Evolutionary conservation across 2,329 filamentous ascomycete species (phyloP).

Genomic region (Scytalidium sp.): DNA sequence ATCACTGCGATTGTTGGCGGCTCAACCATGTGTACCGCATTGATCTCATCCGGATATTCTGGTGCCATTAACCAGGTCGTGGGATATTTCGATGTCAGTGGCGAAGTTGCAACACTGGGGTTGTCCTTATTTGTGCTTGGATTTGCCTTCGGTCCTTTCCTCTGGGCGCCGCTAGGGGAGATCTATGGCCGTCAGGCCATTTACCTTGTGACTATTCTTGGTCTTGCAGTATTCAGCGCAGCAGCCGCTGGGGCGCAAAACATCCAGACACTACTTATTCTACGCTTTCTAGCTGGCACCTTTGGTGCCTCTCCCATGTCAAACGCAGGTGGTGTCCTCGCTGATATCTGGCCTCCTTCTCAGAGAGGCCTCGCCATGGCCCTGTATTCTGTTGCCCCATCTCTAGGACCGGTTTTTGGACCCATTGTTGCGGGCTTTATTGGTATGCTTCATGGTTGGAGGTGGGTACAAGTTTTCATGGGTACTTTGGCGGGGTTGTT

Average conservation of each 20-base stretch:
- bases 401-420: slow-evolving; percentile 61
- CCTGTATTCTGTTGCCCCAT: slow-evolving; percentile 62
- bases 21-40: slow-evolving; percentile 5
- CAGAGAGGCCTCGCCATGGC: slow-evolving; percentile 54
- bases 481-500: slow-evolving; percentile 59
- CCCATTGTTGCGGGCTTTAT: slow-evolving; percentile 68
- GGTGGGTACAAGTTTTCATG: slow-evolving; percentile 63
- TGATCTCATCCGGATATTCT: slow-evolving; percentile 34
- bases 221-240: slow-evolving; percentile 59
- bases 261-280: slow-evolving; percentile 55
- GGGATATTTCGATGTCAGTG: slow-evolving; percentile 37
- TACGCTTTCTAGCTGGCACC: slow-evolving; percentile 62
- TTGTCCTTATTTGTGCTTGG: slow-evolving; percentile 41
- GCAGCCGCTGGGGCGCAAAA: slow-evolving; percentile 53
- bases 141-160: slow-evolving; percentile 36
- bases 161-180: slow-evolving; percentile 36
- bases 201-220: slow-evolving; percentile 53
- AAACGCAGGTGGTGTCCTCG: slow-evolving; percentile 58
- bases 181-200: slow-evolving; percentile 56
- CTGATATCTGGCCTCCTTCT: slow-evolving; percentile 52
- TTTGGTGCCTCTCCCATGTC: slow-evolving; percentile 60
- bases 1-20: slow-evolving; percentile 45
- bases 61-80: slow-evolving; percentile 34
- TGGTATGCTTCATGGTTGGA: slow-evolving; percentile 60
- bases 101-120: slow-evolving; percentile 33